Conservation (phyloP, 2,329 filamentous ascomycete genomes). For the Herpomyces periplanetae region DNA sequence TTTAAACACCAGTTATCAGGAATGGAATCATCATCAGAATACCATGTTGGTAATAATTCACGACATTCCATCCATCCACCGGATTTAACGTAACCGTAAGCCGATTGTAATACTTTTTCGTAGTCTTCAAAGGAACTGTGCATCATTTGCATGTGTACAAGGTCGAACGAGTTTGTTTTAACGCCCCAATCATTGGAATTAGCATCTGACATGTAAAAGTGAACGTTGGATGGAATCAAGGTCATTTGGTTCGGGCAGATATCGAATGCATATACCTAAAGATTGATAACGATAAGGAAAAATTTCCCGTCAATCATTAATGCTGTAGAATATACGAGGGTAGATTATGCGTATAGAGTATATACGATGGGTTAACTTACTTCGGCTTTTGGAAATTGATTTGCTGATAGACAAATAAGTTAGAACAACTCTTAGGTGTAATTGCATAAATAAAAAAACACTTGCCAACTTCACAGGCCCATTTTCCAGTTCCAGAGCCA, state of each 20-base stretch:
- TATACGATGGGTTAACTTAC: too few relatives aligned
- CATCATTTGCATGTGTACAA: slow-evolving; percentile 18
- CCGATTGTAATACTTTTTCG: slow-evolving; percentile 13
- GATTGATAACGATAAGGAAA: too few relatives aligned
- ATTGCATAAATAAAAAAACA: too few relatives aligned
- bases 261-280: too few relatives aligned
- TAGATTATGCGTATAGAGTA: too few relatives aligned
- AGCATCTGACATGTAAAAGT: slow-evolving; percentile 30
- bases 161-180: slow-evolving; percentile 13
- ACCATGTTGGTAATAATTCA: slow-evolving; percentile 9
- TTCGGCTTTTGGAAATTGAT: too few relatives aligned
- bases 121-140: slow-evolving; percentile 17
- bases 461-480: too few relatives aligned
- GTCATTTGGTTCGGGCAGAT: slow-evolving; percentile 24
- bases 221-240: slow-evolving; percentile 27
- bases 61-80: slow-evolving; percentile 13
- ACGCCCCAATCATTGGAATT: slow-evolving; percentile 17
- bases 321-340: too few relatives aligned
- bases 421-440: too few relatives aligned
- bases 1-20: slow-evolving; percentile 10
- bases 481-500: too few relatives aligned
- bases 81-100: slow-evolving; percentile 14
- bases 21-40: slow-evolving; percentile 16
- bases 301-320: too few relatives aligned
- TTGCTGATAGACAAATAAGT: too few relatives aligned